Evolutionary conservation across 2,329 filamentous ascomycete species (phyloP), one percentile per base, ranked within the genome.

Genomic region (Phyllosticta ampelicida): DNA sequence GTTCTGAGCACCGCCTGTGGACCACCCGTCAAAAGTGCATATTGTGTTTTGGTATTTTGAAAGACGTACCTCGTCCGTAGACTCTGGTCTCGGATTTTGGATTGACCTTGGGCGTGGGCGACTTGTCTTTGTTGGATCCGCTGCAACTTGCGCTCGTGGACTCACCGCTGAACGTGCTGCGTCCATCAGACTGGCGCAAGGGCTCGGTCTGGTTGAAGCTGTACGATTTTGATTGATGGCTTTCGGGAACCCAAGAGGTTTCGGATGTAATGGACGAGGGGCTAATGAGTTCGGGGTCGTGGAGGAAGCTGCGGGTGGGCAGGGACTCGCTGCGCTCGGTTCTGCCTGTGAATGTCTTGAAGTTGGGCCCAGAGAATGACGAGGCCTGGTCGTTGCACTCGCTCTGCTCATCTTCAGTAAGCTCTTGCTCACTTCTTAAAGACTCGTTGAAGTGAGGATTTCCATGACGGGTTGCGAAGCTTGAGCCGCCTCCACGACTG

Each of bases 11-110:
- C 77, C 77, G 62, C 75, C 75, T 78, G 62, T 62, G 60, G 29
- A 29, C 54, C 11, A 51, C 10, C 10, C 16, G 36, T 44, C n/a
- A 44, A 54, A 36, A 44, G 52, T 51, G 58, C 20, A 53, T 51
- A 54, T 53, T 58, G 21, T 29, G 55, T 53, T 11, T 49, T 30
- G n/a, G 20, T n/a, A 30, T 60, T 44, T 28, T 20, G 29, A 30
- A 5, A 16, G 44, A 73, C 77, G 72, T 64, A 81, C 80, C 80
- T 74, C 80, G 72, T 53, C 80, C 80, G 64, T 78, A 80, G 20
- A 80, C 71, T 57, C 80, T 70, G 18, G 78, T 70, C 62, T 81
- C 77, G 75, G 76, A 56, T 75, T 75, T 10, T 74, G 67, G 50
- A 73, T 74, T 56, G 77, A 75, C 63, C 75, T 80, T 10, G 73